Evolutionary conservation across 306 rosid genomes (phyloP).

Genomic region (Ormosia semicastrata): DNA sequence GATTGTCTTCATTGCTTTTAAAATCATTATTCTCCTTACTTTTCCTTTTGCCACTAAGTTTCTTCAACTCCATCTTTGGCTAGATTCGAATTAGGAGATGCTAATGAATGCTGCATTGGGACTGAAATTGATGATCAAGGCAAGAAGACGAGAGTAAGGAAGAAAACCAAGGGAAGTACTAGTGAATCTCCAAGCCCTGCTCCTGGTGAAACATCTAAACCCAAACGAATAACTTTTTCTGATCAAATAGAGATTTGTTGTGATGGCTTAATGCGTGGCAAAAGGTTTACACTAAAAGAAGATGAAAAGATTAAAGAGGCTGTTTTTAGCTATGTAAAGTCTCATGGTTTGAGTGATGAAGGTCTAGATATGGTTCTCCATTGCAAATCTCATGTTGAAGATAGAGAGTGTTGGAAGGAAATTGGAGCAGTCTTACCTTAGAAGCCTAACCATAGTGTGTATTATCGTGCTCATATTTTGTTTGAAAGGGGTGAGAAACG

Average conservation of each 20-base stretch:
- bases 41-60: background rate
- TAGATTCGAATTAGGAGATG: background rate
- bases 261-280: too few relatives aligned
- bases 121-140: background rate
- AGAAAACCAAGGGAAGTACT: background rate
- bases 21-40: background rate
- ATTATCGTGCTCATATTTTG: constrained; percentile 60
- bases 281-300: too few relatives aligned
- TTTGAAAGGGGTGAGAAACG: constrained; percentile 47
- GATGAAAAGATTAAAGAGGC: constrained; percentile 35
- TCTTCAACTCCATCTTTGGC: background rate
- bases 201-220: too few relatives aligned
- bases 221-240: too few relatives aligned
- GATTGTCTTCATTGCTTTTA: background rate
- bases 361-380: constrained; percentile 62
- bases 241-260: too few relatives aligned
- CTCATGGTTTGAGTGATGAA: constrained; percentile 56
- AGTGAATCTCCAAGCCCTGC: background rate
- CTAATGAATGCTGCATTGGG: background rate
- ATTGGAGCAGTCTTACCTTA: constrained; percentile 52
- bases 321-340: constrained; percentile 48
- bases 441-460: constrained; percentile 40
- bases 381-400: background rate
- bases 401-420: constrained; percentile 71
- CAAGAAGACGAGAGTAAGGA: background rate